phyloP scores from a whole-genome alignment of 2,329 filamentous ascomycete species.

The Cordyceps cateniannulata region DNA sequence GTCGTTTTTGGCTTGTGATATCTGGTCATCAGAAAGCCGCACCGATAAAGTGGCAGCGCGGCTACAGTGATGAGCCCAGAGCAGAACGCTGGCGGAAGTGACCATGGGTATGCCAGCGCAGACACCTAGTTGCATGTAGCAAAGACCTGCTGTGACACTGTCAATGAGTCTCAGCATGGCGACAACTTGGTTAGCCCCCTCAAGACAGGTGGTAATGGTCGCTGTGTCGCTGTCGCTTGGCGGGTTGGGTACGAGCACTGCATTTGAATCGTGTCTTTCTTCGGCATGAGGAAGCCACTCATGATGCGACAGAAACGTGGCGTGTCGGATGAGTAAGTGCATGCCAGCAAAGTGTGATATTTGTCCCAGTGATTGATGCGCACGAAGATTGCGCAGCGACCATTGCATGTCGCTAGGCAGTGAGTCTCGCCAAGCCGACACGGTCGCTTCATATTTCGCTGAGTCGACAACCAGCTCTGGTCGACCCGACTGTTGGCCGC shows the following conservation, averaged over 20 bases:
- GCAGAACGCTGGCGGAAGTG: background rate
- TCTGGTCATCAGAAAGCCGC: background rate
- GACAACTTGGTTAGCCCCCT: background rate
- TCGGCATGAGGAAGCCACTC: background rate
- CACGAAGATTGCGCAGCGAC: background rate
- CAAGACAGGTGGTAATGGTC: background rate
- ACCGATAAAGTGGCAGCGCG: background rate
- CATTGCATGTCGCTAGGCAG: constrained; percentile 1
- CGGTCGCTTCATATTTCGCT: background rate
- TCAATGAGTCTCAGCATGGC: constrained; percentile 1
- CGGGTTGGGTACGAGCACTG: too few species aligned
- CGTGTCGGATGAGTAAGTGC: constrained; percentile 1
- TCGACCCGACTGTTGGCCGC: background rate
- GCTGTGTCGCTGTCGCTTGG: background rate
- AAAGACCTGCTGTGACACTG: background rate
- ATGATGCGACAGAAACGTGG: background rate
- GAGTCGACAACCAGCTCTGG: background rate
- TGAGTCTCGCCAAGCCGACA: background rate
- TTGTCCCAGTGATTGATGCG: background rate
- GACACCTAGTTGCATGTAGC: background rate
- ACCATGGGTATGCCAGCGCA: background rate
- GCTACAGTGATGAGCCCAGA: constrained; percentile 1
- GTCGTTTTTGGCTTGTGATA: background rate
- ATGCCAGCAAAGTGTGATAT: background rate
- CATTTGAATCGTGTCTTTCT: too few species aligned